These are phyloP conservation scores for Trichosporon ovoides DNA, from an alignment of 1,284 basidiomycete genomes.

Conservation along the genomic window DNA sequence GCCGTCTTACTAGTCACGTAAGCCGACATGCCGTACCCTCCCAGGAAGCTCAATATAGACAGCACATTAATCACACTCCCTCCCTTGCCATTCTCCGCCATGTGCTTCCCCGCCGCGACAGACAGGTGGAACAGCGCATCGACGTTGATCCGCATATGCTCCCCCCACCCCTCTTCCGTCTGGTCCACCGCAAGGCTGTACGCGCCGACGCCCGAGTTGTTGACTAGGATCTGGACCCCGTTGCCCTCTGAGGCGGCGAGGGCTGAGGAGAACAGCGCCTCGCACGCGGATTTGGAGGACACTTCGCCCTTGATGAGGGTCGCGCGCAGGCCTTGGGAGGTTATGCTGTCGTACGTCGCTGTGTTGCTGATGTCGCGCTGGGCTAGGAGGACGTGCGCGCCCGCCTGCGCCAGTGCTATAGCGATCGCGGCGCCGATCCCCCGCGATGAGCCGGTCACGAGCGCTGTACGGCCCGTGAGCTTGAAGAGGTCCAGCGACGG, in stretches of 20 bases:
- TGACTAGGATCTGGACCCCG: background rate
- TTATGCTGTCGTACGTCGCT: constrained; percentile 56
- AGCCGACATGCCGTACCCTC: constrained; percentile 51
- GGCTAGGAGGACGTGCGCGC: constrained; percentile 70
- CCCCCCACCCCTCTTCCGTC: background rate
- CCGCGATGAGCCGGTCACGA: constrained; percentile 29
- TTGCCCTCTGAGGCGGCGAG: background rate
- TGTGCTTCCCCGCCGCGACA: constrained; percentile 34
- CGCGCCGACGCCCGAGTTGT: background rate
- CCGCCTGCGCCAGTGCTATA: constrained; percentile 52
- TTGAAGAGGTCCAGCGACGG: constrained; percentile 35
- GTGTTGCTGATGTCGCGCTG: constrained; percentile 57
- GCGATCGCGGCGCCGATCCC: constrained; percentile 38
- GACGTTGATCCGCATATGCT: constrained; percentile 25
- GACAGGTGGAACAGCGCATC: constrained; percentile 36
- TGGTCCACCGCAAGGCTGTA: background rate
- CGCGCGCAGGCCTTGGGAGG: constrained; percentile 31
- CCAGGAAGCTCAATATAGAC: constrained; percentile 37
- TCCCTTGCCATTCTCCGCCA: constrained; percentile 30
- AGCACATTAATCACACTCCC: constrained; percentile 40
- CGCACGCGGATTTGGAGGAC: background rate
- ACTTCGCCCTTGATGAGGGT: constrained; percentile 66
- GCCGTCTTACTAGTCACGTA: constrained; percentile 65
- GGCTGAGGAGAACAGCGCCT: background rate
- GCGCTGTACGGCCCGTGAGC: constrained; percentile 44